phyloP scores from a whole-genome alignment of 257 asterid species.

The Cruciata laevipes region DNA sequence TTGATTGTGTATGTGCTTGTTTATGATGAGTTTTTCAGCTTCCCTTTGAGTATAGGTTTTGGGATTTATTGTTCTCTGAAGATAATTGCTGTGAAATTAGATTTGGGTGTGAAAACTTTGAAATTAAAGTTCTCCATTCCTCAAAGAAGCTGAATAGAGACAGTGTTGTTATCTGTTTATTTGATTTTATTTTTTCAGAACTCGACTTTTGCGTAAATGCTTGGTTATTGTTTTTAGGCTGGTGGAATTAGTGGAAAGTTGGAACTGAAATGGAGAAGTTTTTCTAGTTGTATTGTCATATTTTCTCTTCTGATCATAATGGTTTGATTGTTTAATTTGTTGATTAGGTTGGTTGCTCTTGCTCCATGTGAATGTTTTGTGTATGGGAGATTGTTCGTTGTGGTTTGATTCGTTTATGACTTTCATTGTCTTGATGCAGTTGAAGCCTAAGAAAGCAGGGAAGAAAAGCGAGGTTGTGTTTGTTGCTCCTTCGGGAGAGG shows the following conservation, averaged over 20 bases:
- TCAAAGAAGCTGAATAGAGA: neutral
- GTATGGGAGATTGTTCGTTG: neutral
- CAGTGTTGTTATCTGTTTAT: neutral
- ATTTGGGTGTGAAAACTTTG: neutral
- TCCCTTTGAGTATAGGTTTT: too few relatives aligned
- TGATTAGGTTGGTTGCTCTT: neutral
- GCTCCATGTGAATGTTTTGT: neutral
- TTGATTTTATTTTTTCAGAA: neutral
- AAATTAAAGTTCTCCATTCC: neutral
- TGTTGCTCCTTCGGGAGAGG: constrained; percentile 86
- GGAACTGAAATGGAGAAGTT: neutral
- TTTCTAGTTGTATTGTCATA: neutral
- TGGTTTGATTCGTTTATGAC: neutral
- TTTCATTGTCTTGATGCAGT: constrained; percentile 35
- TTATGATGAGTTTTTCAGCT: neutral
- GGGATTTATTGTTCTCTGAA: neutral
- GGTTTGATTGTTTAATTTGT: neutral
- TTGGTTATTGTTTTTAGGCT: neutral
- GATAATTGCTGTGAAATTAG: neutral
- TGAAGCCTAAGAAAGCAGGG: constrained; percentile 52
- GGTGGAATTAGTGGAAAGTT: neutral
- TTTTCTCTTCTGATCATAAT: neutral
- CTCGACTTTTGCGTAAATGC: neutral
- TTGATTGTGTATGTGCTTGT: too few relatives aligned
- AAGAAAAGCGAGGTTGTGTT: constrained; percentile 67